Evolutionary conservation across 768 basidiomycete species (phyloP).

Genomic region (Phaffia australis): DNA sequence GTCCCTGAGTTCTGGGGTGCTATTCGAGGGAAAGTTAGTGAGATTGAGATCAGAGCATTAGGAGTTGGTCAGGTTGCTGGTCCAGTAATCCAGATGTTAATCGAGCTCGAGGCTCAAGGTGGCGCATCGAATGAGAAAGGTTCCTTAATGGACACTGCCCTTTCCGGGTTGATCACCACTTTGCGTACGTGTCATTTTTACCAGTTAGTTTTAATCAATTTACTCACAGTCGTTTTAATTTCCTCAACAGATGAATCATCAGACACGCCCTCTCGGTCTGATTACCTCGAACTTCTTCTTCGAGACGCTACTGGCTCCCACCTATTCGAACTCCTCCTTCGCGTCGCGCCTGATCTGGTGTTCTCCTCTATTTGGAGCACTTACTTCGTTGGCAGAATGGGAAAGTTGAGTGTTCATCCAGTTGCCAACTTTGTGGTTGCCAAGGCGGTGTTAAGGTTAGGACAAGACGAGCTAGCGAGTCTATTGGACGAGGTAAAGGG

Average conservation of each 20-base stretch:
- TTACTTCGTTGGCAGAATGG: conserved; percentile 63
- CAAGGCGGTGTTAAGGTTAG: conserved; percentile 56
- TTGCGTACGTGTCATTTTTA: conserved; percentile 45
- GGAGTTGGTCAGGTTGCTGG: conserved; percentile 61
- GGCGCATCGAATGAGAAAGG: conserved; percentile 49
- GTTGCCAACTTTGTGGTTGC: conserved; percentile 91
- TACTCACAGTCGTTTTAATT: background rate
- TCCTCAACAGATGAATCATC: conserved; percentile 24
- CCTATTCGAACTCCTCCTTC: conserved; percentile 69
- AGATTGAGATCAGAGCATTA: conserved; percentile 65
- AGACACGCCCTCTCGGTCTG: conserved; percentile 48
- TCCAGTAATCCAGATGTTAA: conserved; percentile 45
- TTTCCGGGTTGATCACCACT: conserved; percentile 60
- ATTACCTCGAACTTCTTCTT: conserved; percentile 70
- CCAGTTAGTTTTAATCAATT: background rate
- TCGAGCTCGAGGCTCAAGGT: conserved; percentile 69
- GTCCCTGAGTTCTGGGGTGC: conserved; percentile 45
- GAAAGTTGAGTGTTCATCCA: conserved; percentile 67
- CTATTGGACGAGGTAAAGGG: conserved; percentile 53
- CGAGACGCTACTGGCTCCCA: conserved; percentile 82
- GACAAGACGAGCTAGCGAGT: conserved; percentile 48
- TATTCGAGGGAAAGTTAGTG: conserved; percentile 48
- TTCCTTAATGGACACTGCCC: conserved; percentile 71
- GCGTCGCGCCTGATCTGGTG: conserved; percentile 49
- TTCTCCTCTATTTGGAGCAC: conserved; percentile 62